Percentiles rank a stretch among this genome's conserved stretches.
These are phyloP conservation scores for Lodderomyces parapsilosis DNA, from an alignment of 1,139 yeast genomes.

Conservation along the genomic window DNA sequence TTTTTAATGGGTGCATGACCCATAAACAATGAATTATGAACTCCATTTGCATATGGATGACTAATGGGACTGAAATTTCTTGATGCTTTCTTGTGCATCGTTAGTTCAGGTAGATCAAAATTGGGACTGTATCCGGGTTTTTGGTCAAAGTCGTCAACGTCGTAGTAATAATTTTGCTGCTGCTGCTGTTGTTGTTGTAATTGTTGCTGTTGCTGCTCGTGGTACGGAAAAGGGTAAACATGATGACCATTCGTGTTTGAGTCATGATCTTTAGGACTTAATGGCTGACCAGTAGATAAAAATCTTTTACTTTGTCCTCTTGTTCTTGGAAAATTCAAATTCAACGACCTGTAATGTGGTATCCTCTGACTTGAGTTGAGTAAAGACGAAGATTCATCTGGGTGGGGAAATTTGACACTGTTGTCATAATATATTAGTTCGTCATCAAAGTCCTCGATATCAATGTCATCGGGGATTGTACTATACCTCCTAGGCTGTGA, in stretches of 20 bases:
- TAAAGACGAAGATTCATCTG: conserved; percentile 35
- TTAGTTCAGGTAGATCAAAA: conserved; percentile 19
- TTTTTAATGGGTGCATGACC: conserved; percentile 18
- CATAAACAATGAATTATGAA: neutral
- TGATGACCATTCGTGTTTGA: conserved; percentile 10
- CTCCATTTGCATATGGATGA: neutral
- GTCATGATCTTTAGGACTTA: conserved; percentile 5
- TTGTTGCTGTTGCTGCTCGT: conserved; percentile 32
- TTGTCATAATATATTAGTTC: conserved; percentile 51
- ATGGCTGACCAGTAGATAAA: conserved; percentile 34
- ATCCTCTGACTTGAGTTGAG: conserved; percentile 31
- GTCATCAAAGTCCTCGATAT: conserved; percentile 64
- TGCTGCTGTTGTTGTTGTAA: conserved; percentile 42
- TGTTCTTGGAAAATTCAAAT: conserved; percentile 30
- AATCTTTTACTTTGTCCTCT: conserved; percentile 38
- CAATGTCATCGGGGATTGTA: conserved; percentile 67
- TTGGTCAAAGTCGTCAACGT: conserved; percentile 44
- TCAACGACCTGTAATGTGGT: conserved; percentile 45
- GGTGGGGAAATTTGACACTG: conserved; percentile 14
- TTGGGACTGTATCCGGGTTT: conserved; percentile 21
- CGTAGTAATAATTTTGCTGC: conserved; percentile 33
- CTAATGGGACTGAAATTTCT: conserved; percentile 7
- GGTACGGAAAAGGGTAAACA: conserved; percentile 58
- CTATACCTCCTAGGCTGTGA: conserved; percentile 72
- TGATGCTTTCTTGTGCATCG: conserved; percentile 11